Evolutionary conservation across 441 rosid genomes (phyloP), one percentile per base, ranked within the genome.

Genomic region (Viola pubescens): DNA sequence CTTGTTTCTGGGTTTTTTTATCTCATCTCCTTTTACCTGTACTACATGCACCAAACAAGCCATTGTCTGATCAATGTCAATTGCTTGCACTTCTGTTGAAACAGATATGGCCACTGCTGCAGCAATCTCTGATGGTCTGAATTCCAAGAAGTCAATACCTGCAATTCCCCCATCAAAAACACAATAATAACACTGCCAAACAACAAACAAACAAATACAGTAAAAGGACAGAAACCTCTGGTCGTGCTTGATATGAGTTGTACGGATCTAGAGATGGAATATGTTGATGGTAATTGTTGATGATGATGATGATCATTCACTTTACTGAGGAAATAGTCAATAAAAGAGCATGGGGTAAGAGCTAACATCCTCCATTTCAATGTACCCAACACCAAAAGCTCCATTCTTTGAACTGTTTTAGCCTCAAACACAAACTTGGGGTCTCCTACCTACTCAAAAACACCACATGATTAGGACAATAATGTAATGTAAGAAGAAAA

Each of bases 81-180:
- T 64, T 65, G 71, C 53, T 70, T 66, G 62, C 64, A 52, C 54
- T 75, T 79, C 85, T 60, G 55, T 71, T 19, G 58, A 63, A 59
- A 73, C 72, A 60, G 76, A 74, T 58, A 79, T 60, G 26, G 83
- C 85, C 71, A 79, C 88, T 34, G 88, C 91, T 49, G 91, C 88
- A 67, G 91, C 85, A 51, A 85, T 68, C 69, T 81, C 91, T 14
- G 88, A 85, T 44, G 91, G 85, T 78, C 71, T 85, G 78, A 81
- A 85, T 71, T 79, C 86, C 76, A 82, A 73, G 62, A 82, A 77
- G 65, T 85, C 82, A 66, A 76, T 75, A 61, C 74, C 91, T 82
- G 76, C 83, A 76, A 60, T 63, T 59, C 64, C 58, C 62, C 73
- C 77, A 71, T 64, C 65, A 72, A 50, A 50, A 60, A 51, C 40